phyloP scores from a whole-genome alignment of 768 basidiomycete species.

The Gloeostereum incarnatum region DNA sequence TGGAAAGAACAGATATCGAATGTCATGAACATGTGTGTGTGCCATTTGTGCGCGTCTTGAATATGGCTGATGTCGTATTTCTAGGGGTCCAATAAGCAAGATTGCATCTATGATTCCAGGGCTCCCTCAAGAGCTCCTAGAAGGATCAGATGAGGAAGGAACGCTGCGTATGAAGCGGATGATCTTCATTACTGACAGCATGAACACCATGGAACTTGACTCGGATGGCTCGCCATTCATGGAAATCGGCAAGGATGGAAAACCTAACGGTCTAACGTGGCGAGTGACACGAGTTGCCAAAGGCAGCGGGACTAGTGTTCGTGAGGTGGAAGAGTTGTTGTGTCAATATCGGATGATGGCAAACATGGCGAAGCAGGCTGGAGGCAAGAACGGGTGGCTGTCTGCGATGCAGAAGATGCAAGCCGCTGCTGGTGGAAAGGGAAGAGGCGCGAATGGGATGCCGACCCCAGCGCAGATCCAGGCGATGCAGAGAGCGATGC shows the following conservation, averaged over 20 bases:
- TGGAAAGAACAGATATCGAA: slow-evolving; percentile 97
- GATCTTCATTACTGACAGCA: slow-evolving; percentile 98
- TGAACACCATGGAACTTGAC: slow-evolving; percentile 90
- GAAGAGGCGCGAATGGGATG: slow-evolving; percentile 80
- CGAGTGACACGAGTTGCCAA: slow-evolving; percentile 84
- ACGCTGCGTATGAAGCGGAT: slow-evolving; percentile 88
- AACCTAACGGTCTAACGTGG: slow-evolving; percentile 82
- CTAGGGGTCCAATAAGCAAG: slow-evolving; percentile 96
- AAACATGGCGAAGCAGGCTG: slow-evolving; percentile 96
- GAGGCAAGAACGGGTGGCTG: slow-evolving; percentile 94
- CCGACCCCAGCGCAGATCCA: slow-evolving; percentile 91
- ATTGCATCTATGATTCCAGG: slow-evolving; percentile 99
- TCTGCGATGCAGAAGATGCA: slow-evolving; percentile 94
- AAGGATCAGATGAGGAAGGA: slow-evolving; percentile 92
- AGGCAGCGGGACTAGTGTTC: slow-evolving; percentile 89
- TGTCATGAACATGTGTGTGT: slow-evolving; percentile 92
- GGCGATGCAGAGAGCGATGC: slow-evolving; percentile 91
- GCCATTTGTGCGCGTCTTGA: slow-evolving; percentile 7
- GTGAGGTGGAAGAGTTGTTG: slow-evolving; percentile 96
- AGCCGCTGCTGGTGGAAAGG: slow-evolving; percentile 74
- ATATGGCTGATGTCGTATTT: slow-evolving; percentile 5
- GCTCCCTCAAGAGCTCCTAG: slow-evolving; percentile 82
- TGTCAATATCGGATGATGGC: slow-evolving; percentile 99
- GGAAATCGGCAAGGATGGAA: slow-evolving; percentile 74
- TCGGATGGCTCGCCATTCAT: slow-evolving; percentile 91